These are phyloP conservation scores for Phytopythium helicoides DNA, from an alignment of 352 stramenopile species.

Conservation along the genomic window DNA sequence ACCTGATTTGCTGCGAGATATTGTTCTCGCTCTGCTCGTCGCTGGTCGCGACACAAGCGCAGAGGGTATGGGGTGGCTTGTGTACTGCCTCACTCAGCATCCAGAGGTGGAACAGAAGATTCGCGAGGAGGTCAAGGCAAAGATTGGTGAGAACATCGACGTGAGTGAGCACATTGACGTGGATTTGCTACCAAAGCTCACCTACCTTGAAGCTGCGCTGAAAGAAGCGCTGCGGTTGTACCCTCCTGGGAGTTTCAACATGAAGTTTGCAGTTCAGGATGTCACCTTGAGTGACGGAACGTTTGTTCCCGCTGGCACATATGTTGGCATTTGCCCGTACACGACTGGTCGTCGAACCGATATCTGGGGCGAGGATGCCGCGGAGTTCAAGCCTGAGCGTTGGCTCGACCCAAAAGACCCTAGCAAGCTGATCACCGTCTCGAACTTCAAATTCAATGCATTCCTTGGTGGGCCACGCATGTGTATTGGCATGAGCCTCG, in stretches of 20 bases:
- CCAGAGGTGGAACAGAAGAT: constrained; percentile 40
- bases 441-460: too few species aligned
- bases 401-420: constrained; percentile 31
- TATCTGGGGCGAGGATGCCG: constrained; percentile 47
- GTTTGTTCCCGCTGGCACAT: constrained; percentile 28
- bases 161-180: constrained; percentile 1
- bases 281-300: constrained; percentile 43
- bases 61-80: constrained; percentile 54
- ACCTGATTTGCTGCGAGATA: constrained; percentile 41
- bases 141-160: constrained; percentile 4
- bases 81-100: constrained; percentile 55
- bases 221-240: constrained; percentile 6
- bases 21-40: constrained; percentile 67
- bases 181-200: neutral
- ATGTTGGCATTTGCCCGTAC: constrained; percentile 42
- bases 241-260: constrained; percentile 27
- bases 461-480: too few species aligned
- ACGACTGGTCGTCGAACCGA: constrained; percentile 32
- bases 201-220: too few species aligned
- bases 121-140: constrained; percentile 15
- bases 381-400: constrained; percentile 49
- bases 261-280: constrained; percentile 19
- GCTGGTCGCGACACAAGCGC: constrained; percentile 68
- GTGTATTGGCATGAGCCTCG: too few species aligned
- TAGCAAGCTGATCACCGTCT: constrained; percentile 11